Evolutionary conservation across 2,329 filamentous ascomycete species (phyloP).

Genomic region (Clarireedia sp.): DNA sequence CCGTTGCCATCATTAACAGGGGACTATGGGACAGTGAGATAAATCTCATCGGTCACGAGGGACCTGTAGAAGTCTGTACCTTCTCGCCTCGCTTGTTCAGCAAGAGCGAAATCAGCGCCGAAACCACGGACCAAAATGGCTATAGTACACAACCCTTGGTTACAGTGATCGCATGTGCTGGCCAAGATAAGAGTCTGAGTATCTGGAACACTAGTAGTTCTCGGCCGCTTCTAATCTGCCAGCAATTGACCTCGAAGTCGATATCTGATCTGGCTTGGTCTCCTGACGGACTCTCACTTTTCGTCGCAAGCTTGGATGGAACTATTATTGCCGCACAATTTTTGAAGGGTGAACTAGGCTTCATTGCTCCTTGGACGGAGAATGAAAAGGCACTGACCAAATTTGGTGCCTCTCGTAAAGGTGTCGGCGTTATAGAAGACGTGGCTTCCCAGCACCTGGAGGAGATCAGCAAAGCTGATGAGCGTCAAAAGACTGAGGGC

Average conservation of each 20-base stretch:
- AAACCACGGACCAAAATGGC: conserved; percentile 43
- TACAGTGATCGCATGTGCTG: conserved; percentile 92
- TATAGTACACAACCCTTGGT: conserved; percentile 49
- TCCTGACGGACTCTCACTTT: conserved; percentile 81
- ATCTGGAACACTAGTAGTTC: conserved; percentile 98
- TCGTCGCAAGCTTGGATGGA: conserved; percentile 81
- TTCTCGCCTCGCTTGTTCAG: conserved; percentile 91
- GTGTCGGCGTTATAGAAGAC: conserved; percentile 85
- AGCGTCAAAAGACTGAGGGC: conserved; percentile 82
- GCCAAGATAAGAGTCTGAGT: conserved; percentile 91
- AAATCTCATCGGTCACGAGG: conserved; percentile 94
- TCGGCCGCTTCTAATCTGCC: conserved; percentile 78
- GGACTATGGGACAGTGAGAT: conserved; percentile 93
- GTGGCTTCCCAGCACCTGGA: conserved; percentile 82
- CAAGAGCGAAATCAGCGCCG: conserved; percentile 49
- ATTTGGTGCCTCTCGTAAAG: conserved; percentile 80
- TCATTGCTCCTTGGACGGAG: conserved; percentile 75
- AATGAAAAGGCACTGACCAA: conserved; percentile 91
- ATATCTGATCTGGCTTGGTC: conserved; percentile 94
- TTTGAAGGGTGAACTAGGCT: conserved; percentile 79
- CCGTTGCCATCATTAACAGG: conserved; percentile 90
- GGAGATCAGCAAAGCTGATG: conserved; percentile 84
- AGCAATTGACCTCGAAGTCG: conserved; percentile 82
- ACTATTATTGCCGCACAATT: conserved; percentile 78
- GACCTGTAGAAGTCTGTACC: conserved; percentile 91